These are phyloP conservation scores for Ogataea allantospora DNA, from an alignment of 805 yeast species.

Conservation along the genomic window DNA sequence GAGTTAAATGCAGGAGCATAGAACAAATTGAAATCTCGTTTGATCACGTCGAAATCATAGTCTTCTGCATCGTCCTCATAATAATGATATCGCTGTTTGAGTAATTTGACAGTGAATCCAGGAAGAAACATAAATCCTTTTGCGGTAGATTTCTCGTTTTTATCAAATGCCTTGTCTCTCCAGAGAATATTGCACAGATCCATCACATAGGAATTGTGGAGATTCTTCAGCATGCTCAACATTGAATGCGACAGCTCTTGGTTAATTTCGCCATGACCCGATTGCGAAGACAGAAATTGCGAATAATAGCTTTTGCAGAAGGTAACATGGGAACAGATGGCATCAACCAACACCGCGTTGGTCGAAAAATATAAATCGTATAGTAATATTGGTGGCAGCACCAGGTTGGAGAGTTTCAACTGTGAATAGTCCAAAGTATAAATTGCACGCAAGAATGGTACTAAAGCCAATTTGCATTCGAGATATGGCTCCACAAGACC, in stretches of 20 bases:
- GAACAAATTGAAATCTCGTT: slow-evolving; percentile 39
- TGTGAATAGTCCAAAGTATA: slow-evolving; percentile 23
- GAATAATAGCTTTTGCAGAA: slow-evolving; percentile 38
- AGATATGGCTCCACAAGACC: slow-evolving; percentile 6
- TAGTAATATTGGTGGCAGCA: slow-evolving; percentile 40
- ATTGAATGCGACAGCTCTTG: slow-evolving; percentile 13
- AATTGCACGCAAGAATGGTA: slow-evolving; percentile 16
- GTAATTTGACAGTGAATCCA: slow-evolving; percentile 33
- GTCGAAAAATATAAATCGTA: slow-evolving; percentile 40
- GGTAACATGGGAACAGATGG: slow-evolving; percentile 45
- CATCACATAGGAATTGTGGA: slow-evolving; percentile 52
- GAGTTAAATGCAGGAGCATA: slow-evolving; percentile 52
- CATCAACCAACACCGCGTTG: slow-evolving; percentile 46
- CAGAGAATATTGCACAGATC: slow-evolving; percentile 55
- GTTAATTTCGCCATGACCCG: slow-evolving; percentile 16
- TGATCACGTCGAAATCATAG: slow-evolving; percentile 18
- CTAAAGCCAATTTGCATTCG: slow-evolving; percentile 9
- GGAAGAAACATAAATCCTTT: slow-evolving; percentile 40
- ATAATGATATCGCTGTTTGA: slow-evolving; percentile 25
- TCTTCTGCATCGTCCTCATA: slow-evolving; percentile 24
- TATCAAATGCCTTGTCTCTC: slow-evolving; percentile 52
- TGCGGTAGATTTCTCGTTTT: slow-evolving; percentile 33
- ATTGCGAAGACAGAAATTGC: slow-evolving; percentile 20
- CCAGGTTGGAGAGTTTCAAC: slow-evolving; percentile 27
- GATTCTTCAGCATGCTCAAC: slow-evolving; percentile 25